These are phyloP conservation scores for Thozetella sp. DNA, from an alignment of 495 filamentous ascomycete genomes.

Conservation along the genomic window DNA sequence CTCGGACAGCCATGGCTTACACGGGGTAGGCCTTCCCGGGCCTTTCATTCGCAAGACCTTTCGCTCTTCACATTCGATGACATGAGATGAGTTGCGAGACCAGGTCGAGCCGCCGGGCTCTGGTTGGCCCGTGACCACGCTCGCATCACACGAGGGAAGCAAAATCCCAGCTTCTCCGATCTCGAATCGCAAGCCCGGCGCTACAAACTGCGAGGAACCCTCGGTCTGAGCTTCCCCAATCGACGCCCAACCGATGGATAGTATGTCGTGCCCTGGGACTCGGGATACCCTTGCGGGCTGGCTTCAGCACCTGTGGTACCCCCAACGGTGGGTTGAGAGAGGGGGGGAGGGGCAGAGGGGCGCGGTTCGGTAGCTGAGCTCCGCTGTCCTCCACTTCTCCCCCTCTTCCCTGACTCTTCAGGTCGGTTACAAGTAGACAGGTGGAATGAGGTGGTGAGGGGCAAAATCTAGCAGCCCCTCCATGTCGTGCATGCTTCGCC, in stretches of 20 bases:
- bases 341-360: too few relatives aligned
- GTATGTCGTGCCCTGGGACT: neutral
- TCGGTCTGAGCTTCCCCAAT: neutral
- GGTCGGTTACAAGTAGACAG: too few relatives aligned
- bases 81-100: neutral
- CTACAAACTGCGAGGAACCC: neutral
- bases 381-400: neutral
- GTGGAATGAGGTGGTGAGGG: neutral
- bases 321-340: neutral
- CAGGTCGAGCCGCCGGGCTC: neutral
- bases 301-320: neutral
- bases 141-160: neutral
- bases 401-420: too few relatives aligned
- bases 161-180: neutral
- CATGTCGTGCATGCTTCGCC: neutral
- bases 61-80: neutral
- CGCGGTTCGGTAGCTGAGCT: neutral
- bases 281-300: constrained; percentile 2
- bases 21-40: neutral
- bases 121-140: neutral
- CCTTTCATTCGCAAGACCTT: neutral
- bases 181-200: neutral
- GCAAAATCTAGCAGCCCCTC: neutral
- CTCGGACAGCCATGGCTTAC: neutral
- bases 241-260: neutral